These are phyloP conservation scores for Pichia sp. DNA, from an alignment of 1,139 yeast genomes.

Conservation along the genomic window DNA sequence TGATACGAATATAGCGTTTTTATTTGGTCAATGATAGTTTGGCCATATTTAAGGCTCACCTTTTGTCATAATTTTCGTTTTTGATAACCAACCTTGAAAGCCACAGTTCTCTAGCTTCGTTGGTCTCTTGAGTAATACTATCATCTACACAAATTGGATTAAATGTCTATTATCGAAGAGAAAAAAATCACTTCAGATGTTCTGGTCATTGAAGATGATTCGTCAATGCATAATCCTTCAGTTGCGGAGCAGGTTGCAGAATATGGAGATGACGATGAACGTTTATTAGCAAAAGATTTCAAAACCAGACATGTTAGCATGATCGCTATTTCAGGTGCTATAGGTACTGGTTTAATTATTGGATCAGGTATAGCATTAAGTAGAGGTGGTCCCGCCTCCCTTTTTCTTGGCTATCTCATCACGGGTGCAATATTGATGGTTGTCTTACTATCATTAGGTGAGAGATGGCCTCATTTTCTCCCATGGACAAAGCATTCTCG, in stretches of 20 bases:
- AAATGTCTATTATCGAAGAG: background rate
- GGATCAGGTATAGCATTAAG: conserved; percentile 48
- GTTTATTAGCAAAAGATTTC: conserved; percentile 18
- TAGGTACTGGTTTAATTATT: conserved; percentile 48
- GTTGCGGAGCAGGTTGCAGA: background rate
- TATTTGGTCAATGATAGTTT: background rate
- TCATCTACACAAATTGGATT: background rate
- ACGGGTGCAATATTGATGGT: conserved; percentile 45
- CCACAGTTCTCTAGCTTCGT: background rate
- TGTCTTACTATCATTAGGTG: conserved; percentile 49
- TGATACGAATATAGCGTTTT: too few species aligned
- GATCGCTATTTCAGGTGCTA: conserved; percentile 36
- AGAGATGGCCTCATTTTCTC: conserved; percentile 52
- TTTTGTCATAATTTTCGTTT: background rate
- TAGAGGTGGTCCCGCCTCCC: conserved; percentile 49
- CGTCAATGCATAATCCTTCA: background rate
- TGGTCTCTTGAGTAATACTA: too few species aligned
- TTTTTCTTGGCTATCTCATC: conserved; percentile 40
- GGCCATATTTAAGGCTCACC: background rate
- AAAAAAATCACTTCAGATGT: background rate
- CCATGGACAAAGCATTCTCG: conserved; percentile 66
- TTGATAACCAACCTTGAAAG: background rate
- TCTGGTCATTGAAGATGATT: background rate
- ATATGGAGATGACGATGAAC: conserved; percentile 3
- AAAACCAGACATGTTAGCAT: conserved; percentile 43